These are phyloP conservation scores for Poa annua DNA, from an alignment of 176 grass and related monocot genomes.

Conservation along the genomic window DNA sequence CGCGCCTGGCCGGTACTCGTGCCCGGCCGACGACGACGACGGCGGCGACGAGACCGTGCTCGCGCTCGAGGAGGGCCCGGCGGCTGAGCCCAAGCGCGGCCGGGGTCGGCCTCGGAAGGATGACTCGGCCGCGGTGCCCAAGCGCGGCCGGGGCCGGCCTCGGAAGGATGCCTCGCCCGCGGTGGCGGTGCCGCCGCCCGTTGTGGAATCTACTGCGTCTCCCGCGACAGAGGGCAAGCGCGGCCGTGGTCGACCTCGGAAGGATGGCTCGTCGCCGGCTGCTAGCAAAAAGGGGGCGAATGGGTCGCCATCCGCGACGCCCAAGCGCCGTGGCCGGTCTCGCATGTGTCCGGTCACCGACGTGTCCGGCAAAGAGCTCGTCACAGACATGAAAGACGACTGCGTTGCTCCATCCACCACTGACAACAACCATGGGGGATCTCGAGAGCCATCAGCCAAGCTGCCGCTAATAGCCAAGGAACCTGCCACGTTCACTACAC, in stretches of 20 bases:
- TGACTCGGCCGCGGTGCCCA: neutral
- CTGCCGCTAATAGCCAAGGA: slow-evolving; percentile 11
- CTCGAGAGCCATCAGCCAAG: neutral
- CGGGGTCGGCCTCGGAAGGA: slow-evolving; percentile 36
- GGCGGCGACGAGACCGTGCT: neutral
- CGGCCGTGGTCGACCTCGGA: slow-evolving; percentile 9
- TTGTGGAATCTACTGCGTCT: neutral
- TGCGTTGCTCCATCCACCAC: neutral
- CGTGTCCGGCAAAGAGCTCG: neutral
- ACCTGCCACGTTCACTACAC: neutral
- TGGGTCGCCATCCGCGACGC: neutral
- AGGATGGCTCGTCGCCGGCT: slow-evolving; percentile 1
- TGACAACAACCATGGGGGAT: slow-evolving; percentile 9
- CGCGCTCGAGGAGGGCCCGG: neutral
- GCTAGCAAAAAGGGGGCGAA: neutral
- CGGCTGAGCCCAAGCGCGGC: slow-evolving; percentile 7
- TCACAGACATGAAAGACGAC: neutral
- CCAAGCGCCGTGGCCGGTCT: slow-evolving; percentile 25
- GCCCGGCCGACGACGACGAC: neutral
- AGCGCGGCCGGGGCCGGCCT: slow-evolving; percentile 18
- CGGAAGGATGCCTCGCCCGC: neutral
- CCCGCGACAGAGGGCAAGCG: neutral
- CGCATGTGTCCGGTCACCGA: neutral
- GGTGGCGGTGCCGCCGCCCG: neutral
- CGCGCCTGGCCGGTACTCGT: slow-evolving; percentile 30